Conservation (phyloP, 2,329 filamentous ascomycete species). For the Claviceps digitariae region DNA sequence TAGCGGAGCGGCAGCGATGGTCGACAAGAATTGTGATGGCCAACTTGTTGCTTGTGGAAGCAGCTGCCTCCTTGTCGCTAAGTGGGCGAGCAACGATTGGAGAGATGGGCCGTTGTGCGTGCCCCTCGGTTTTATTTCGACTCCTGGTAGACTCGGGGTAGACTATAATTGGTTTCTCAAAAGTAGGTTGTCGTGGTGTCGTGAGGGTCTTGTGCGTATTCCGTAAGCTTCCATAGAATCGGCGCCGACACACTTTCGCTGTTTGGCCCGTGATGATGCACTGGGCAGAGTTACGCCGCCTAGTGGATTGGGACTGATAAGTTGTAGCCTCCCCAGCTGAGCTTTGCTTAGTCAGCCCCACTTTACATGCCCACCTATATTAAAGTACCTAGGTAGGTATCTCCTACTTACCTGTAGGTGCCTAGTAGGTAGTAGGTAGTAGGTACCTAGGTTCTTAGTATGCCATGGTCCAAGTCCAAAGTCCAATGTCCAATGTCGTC, state of each 20-base stretch:
- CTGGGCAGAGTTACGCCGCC: slow-evolving; percentile 23
- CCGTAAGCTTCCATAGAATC: neutral
- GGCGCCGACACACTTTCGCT: slow-evolving; percentile 1
- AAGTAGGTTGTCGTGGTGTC: neutral
- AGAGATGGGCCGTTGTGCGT: neutral
- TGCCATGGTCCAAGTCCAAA: too few relatives aligned
- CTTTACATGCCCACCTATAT: too few relatives aligned
- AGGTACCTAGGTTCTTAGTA: too few relatives aligned
- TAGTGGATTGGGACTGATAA: slow-evolving; percentile 13
- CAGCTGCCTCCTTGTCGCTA: neutral
- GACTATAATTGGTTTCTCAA: neutral
- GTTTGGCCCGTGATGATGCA: slow-evolving; percentile 20
- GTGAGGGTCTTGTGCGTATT: neutral
- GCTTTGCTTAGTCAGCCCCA: slow-evolving; percentile 5
- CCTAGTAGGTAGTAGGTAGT: too few relatives aligned
- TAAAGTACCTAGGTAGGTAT: too few relatives aligned
- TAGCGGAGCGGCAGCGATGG: neutral
- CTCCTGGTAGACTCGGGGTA: neutral
- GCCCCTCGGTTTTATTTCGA: neutral
- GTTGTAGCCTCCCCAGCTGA: neutral
- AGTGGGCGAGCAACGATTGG: neutral
- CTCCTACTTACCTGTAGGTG: too few relatives aligned
- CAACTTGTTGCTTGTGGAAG: neutral
- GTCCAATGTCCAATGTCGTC: too few relatives aligned
- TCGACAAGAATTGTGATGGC: neutral